Evolutionary conservation across 371 early-diverging fungal genomes (phyloP).

Genomic region (Apophysomyces sp.): DNA sequence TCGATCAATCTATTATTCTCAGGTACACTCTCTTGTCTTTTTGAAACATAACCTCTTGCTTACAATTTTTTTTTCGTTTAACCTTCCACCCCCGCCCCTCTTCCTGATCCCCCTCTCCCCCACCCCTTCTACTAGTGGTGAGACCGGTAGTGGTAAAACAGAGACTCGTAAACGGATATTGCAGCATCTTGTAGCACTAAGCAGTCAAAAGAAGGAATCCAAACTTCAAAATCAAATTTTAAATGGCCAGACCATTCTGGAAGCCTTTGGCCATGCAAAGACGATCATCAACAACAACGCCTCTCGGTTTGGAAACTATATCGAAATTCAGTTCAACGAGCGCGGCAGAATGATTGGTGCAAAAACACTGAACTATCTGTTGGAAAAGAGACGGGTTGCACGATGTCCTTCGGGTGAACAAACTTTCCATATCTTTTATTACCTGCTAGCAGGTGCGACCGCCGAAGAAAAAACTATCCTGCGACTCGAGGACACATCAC

Average conservation of each 20-base stretch:
- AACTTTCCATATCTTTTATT: conserved; percentile 94
- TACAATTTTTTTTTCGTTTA: too few relatives aligned
- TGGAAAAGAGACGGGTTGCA: conserved; percentile 83
- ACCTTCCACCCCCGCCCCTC: too few relatives aligned
- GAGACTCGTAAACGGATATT: conserved; percentile 63
- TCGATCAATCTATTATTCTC: conserved; percentile 77
- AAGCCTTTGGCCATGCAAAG: conserved; percentile 88
- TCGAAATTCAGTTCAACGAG: conserved; percentile 90
- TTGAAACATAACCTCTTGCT: conserved; percentile 55
- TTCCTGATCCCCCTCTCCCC: too few relatives aligned
- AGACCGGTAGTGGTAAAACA: conserved; percentile 90
- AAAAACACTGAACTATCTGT: conserved; percentile 87
- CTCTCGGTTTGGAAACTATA: conserved; percentile 90
- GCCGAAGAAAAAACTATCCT: conserved; percentile 37
- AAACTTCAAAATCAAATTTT: conserved; percentile 75
- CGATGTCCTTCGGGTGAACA: conserved; percentile 61
- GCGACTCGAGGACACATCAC: conserved; percentile 26
- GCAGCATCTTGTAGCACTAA: conserved; percentile 70
- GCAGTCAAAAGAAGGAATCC: conserved; percentile 80
- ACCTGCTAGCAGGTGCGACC: conserved; percentile 61
- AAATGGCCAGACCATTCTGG: conserved; percentile 73
- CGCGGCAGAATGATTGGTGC: conserved; percentile 87
- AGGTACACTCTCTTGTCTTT: conserved; percentile 72
- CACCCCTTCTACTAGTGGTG: conserved; percentile 63
- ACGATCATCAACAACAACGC: conserved; percentile 78